phyloP scores from a whole-genome alignment of 441 rosid species.

The Macaranga tanarius region DNA sequence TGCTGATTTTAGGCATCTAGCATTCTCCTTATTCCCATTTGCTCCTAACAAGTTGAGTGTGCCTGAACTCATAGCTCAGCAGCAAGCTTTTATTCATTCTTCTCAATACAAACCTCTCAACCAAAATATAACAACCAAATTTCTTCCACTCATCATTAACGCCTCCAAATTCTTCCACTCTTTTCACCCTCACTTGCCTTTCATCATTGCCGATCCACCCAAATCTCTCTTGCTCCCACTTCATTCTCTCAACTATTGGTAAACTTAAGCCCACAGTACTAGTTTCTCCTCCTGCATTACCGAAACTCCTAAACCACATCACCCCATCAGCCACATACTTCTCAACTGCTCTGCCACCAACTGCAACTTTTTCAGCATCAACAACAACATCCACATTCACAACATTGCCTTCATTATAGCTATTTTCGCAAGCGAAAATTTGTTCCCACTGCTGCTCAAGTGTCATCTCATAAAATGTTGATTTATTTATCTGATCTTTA shows the following conservation, averaged over 20 bases:
- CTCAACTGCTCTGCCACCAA: conserved; percentile 28
- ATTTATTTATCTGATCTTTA: conserved; percentile 36
- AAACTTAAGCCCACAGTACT: not conserved
- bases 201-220: conserved; percentile 36
- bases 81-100: conserved; percentile 44
- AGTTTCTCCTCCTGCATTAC: not conserved
- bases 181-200: conserved; percentile 25
- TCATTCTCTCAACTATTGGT: conserved; percentile 15
- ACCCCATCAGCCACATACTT: conserved; percentile 33
- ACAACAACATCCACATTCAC: conserved; percentile 37
- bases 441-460: conserved; percentile 58
- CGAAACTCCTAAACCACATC: conserved; percentile 32
- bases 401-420: not conserved
- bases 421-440: conserved; percentile 30
- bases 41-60: conserved; percentile 28
- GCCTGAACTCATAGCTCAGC: conserved; percentile 36
- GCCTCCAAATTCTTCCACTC: conserved; percentile 30
- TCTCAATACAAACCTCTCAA: conserved; percentile 45
- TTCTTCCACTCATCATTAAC: conserved; percentile 35
- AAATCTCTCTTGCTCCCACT: conserved; percentile 26
- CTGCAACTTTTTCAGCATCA: conserved; percentile 28
- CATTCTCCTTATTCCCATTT: conserved; percentile 38
- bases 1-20: too few relatives aligned
- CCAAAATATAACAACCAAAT: conserved; percentile 42
- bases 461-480: conserved; percentile 48